Evolutionary conservation across 176 grass and related monocot genomes (phyloP), one percentile per base, ranked within the genome.

Genomic region (Phoenix dactylifera): DNA sequence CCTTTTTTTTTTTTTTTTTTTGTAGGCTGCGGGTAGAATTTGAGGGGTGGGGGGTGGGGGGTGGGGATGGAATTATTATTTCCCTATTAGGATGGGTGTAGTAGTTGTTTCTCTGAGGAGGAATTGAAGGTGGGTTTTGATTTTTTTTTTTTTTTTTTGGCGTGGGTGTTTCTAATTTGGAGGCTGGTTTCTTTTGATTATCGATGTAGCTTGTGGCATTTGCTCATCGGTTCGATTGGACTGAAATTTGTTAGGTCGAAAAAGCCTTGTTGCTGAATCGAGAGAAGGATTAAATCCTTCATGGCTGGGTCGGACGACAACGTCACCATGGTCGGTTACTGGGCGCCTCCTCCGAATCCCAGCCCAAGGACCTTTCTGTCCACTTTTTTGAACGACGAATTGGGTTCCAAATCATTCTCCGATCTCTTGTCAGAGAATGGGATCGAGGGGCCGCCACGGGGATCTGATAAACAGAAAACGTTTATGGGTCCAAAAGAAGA

Each of bases 281-380:
- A 16, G 56, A 18, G 16, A 51, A 71, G 50, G 7, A 51, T 59
- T 28, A 24, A 22, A 53, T 50, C 48, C 4, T 10, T 62, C 50
- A 72, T 62, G 58, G 57, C 49, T 44, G 58, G 50, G 18, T 23
- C 18, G 51, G 59, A 73, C n/a, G 70, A 73, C 23, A 49, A 57
- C 24, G n/a, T 60, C 24, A 14, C 39, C 18, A 55, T 73, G 70
- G 63, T 73, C 26, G 26, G 26, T 17, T 59, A 63, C 18, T 73
- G 59, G 70, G 28, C 18, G 24, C 49, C 19, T 63, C 26, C 62
- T 4, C 78, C 70, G 9, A 63, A 63, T 63, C 59, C 70, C 15
- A 63, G 59, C 26, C 51, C 58, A 35, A 63, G 70, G 18, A 63
- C 70, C 18, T 63, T 73, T n/a, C 62, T 63, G 50, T 55, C 70